These are phyloP conservation scores for Marchantia paleacea DNA, from an alignment of 225 moss, liverwort and hornwort genomes.

Conservation along the genomic window DNA sequence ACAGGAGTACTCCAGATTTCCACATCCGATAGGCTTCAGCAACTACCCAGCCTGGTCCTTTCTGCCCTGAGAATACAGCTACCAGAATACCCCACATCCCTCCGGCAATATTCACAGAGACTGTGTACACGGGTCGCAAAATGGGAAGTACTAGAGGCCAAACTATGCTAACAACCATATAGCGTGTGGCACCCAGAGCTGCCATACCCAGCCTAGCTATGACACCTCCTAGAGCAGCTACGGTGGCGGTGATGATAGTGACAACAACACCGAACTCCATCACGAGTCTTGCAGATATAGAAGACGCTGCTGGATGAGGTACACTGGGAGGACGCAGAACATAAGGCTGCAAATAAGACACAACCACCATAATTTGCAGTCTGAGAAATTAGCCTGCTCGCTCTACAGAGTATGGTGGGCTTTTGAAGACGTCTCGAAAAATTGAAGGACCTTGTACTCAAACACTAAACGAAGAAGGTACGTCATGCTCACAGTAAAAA, in stretches of 20 bases:
- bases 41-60: slow-evolving; percentile 42
- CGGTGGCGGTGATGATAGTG: slow-evolving; percentile 68
- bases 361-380: not conserved
- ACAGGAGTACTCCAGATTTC: slow-evolving; percentile 64
- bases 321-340: slow-evolving; percentile 56
- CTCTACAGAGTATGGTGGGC: no score
- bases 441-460: no score
- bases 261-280: slow-evolving; percentile 75
- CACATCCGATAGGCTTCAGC: slow-evolving; percentile 50
- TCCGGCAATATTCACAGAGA: slow-evolving; percentile 34
- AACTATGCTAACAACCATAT: slow-evolving; percentile 50
- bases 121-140: slow-evolving; percentile 52
- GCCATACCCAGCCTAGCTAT: slow-evolving; percentile 53
- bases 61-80: slow-evolving; percentile 47
- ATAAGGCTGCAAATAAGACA: slow-evolving; percentile 49
- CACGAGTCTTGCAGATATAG: slow-evolving; percentile 81
- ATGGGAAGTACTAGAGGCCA: slow-evolving; percentile 71
- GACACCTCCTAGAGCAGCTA: slow-evolving; percentile 56
- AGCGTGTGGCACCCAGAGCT: slow-evolving; percentile 34
- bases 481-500: slow-evolving; percentile 47
- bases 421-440: no score
- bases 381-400: not conserved
- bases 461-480: not conserved
- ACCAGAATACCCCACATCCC: slow-evolving; percentile 45
- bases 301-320: slow-evolving; percentile 77